Percentiles rank a stretch among this genome's conserved stretches.
Conservation (phyloP, 192 early-diverging fungal species). For the Backusella parvicylindrica region DNA sequence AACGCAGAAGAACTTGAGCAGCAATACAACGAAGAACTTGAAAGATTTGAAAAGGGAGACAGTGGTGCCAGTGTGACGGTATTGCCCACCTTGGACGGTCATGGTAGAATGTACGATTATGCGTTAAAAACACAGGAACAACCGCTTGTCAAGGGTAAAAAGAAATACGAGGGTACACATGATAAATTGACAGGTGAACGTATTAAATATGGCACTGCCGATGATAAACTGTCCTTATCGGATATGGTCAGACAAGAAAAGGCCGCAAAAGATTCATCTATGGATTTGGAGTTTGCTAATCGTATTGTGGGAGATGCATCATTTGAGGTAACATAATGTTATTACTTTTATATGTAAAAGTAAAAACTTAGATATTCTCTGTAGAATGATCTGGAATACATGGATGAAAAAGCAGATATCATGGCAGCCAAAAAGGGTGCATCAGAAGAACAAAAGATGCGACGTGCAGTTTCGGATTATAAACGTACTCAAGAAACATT, state of each 20-base stretch:
- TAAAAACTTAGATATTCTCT: too few relatives aligned
- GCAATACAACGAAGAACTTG: conserved; percentile 65
- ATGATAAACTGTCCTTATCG: conserved; percentile 49
- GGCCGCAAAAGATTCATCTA: conserved; percentile 43
- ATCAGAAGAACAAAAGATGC: conserved; percentile 62
- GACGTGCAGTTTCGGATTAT: conserved; percentile 66
- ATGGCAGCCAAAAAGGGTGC: conserved; percentile 60
- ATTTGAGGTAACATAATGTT: conserved; percentile 50
- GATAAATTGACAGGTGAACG: conserved; percentile 61
- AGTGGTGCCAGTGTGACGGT: conserved; percentile 20
- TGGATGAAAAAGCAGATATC: conserved; percentile 86
- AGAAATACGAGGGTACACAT: conserved; percentile 49
- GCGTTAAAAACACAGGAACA: conserved; percentile 9
- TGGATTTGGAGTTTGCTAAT: conserved; percentile 68
- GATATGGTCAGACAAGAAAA: conserved; percentile 74
- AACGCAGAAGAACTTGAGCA: conserved; percentile 63
- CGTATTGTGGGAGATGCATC: conserved; percentile 65
- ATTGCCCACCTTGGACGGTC: conserved; percentile 52
- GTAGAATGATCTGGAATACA: conserved; percentile 82
- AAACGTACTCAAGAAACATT: conserved; percentile 60
- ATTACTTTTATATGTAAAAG: too few relatives aligned
- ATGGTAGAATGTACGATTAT: conserved; percentile 57
- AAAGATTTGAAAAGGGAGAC: conserved; percentile 30
- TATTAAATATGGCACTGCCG: conserved; percentile 54
- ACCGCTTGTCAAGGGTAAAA: conserved; percentile 37